Percentiles rank a stretch among this genome's conserved stretches.
Conservation (phyloP, 768 basidiomycete species). For the Stropharia rugosoannulata region DNA sequence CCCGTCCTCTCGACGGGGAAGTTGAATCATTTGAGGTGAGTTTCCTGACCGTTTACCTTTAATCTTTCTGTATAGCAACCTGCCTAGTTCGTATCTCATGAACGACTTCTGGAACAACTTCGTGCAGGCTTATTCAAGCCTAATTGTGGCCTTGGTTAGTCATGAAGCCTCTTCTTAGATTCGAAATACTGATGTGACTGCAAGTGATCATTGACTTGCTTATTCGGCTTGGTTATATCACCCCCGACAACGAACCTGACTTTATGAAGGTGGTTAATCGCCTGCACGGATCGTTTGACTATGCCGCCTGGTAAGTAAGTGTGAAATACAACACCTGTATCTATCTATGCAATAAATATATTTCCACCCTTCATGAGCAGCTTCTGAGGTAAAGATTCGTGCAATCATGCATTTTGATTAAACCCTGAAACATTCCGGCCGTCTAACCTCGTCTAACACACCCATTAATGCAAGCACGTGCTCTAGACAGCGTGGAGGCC, state of each 20-base stretch:
- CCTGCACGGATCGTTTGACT: constrained; percentile 71
- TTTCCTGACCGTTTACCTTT: background rate
- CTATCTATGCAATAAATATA: background rate
- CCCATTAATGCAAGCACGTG: background rate
- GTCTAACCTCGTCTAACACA: background rate
- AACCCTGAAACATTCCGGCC: background rate
- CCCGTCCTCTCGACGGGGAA: constrained; percentile 85
- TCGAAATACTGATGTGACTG: background rate
- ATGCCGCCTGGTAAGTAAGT: constrained; percentile 44
- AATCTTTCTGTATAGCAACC: background rate
- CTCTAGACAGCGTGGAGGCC: background rate
- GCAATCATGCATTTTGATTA: no score
- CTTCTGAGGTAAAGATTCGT: no score
- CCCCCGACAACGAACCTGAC: constrained; percentile 84
- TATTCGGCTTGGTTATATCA: constrained; percentile 82
- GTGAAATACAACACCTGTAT: background rate
- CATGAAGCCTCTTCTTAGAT: background rate
- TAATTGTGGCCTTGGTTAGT: constrained; percentile 80
- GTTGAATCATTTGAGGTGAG: constrained; percentile 89
- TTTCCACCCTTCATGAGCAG: background rate
- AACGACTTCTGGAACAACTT: constrained; percentile 63
- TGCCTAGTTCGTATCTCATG: constrained; percentile 64
- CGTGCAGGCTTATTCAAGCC: constrained; percentile 81
- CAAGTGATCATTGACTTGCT: constrained; percentile 87
- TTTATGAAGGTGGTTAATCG: constrained; percentile 76